Conservation (phyloP, 148 eudicot species). For the Suaeda aralocaspica region DNA sequence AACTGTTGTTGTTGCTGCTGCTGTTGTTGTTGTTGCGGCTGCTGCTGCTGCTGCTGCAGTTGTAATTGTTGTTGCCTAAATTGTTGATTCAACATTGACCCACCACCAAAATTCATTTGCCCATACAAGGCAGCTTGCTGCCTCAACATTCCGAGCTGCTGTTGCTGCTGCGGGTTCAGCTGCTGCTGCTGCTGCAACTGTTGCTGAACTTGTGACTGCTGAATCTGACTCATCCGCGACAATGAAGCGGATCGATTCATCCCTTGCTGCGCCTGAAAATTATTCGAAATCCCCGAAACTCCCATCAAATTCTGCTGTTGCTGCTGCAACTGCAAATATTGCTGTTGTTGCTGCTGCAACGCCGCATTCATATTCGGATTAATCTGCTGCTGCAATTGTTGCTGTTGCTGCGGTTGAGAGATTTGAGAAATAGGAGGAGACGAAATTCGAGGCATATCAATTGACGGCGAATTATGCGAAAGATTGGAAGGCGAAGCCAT, state of each 20-base stretch:
- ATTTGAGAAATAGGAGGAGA: conserved; percentile 39
- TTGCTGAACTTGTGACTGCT: conserved; percentile 23
- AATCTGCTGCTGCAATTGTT: conserved; percentile 14
- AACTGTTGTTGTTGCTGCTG: conserved; percentile 24
- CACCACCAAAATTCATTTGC: conserved; percentile 60
- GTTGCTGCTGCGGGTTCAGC: conserved; percentile 35
- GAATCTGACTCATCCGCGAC: conserved; percentile 36
- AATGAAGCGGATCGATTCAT: conserved; percentile 32
- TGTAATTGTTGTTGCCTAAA: conserved; percentile 33
- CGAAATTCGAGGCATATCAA: conserved; percentile 46
- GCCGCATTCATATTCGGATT: conserved; percentile 18
- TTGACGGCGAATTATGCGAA: conserved; percentile 44
- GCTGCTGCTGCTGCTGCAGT: conserved; percentile 24
- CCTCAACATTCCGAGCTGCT: conserved; percentile 31
- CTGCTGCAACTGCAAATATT: conserved; percentile 31
- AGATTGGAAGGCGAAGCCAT: conserved; percentile 44
- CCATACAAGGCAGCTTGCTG: conserved; percentile 51
- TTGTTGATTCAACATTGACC: conserved; percentile 41
- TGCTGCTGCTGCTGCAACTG: conserved; percentile 20
- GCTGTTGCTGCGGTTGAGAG: conserved; percentile 32
- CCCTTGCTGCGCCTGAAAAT: conserved; percentile 31
- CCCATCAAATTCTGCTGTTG: conserved; percentile 39
- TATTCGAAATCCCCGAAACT: conserved; percentile 17
- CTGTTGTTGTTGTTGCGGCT: conserved; percentile 37
- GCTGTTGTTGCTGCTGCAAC: conserved; percentile 38